phyloP scores from a whole-genome alignment of 805 yeast genomes.

The Candida sonorensis region DNA sequence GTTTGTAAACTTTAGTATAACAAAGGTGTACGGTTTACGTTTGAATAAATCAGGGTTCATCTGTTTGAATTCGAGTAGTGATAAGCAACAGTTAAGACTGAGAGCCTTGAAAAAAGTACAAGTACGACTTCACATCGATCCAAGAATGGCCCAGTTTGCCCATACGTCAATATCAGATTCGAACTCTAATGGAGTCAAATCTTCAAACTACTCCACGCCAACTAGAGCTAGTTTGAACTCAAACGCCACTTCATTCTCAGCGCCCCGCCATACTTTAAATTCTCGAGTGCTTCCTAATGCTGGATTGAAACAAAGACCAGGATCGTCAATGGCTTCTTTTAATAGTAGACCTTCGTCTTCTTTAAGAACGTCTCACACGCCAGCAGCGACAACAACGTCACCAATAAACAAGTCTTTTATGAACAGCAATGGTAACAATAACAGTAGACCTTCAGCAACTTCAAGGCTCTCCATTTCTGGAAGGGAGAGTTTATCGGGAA shows the following conservation, averaged over 20 bases:
- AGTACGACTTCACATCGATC: too few relatives aligned
- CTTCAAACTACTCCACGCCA: constrained; percentile 10
- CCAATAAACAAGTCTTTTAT: neutral
- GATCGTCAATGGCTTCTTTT: constrained; percentile 10
- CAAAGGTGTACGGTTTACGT: too few relatives aligned
- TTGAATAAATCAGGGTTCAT: too few relatives aligned
- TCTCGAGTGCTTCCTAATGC: constrained; percentile 7
- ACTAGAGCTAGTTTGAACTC: constrained; percentile 3
- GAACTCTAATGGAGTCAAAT: constrained; percentile 6
- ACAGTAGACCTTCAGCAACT: too few relatives aligned
- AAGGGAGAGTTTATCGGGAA: too few relatives aligned
- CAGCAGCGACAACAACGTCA: too few relatives aligned
- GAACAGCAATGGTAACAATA: neutral
- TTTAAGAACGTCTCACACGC: constrained; percentile 13
- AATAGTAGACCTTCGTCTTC: constrained; percentile 7
- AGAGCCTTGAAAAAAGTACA: too few relatives aligned
- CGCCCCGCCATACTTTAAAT: constrained; percentile 1
- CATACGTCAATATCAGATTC: constrained; percentile 7
- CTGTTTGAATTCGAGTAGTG: too few relatives aligned
- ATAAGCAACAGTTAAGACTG: too few relatives aligned
- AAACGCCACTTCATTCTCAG: neutral
- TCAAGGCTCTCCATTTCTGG: too few relatives aligned
- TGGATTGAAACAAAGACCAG: constrained; percentile 13
- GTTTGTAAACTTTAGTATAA: too few relatives aligned
- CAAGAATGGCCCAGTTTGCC: constrained; percentile 13